Conservation (phyloP, 495 filamentous ascomycete genomes). For the Lichina pygmaea region DNA sequence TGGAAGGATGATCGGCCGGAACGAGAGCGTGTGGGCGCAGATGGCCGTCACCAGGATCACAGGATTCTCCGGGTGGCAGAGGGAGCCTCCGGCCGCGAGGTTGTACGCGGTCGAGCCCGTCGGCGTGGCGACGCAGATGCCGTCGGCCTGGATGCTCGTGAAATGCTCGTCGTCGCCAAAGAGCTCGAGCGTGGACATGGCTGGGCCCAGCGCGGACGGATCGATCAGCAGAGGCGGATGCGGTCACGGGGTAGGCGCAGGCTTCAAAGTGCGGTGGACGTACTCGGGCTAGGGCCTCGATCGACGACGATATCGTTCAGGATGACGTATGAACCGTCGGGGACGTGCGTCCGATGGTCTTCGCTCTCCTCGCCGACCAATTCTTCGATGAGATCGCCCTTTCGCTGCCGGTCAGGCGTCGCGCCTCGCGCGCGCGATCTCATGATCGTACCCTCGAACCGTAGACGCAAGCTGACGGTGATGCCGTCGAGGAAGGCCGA, state of each 20-base stretch:
- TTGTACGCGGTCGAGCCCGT: constrained; percentile 95
- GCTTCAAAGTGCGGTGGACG: constrained; percentile 9
- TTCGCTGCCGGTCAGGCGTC: constrained; percentile 12
- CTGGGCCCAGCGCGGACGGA: constrained; percentile 13
- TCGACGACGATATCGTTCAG: constrained; percentile 85
- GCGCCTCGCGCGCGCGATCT: constrained; percentile 24
- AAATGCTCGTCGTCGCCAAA: constrained; percentile 94
- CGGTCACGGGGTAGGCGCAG: not conserved
- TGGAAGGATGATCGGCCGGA: constrained; percentile 82
- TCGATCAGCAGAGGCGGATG: not conserved
- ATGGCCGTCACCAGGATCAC: constrained; percentile 91
- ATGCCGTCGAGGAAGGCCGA: constrained; percentile 61
- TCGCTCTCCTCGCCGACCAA: constrained; percentile 62
- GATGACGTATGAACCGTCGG: constrained; percentile 62
- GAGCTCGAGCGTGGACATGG: constrained; percentile 66
- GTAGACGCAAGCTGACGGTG: constrained; percentile 58
- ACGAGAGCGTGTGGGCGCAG: constrained; percentile 85
- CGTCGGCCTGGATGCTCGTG: constrained; percentile 66
- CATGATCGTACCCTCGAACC: constrained; percentile 93
- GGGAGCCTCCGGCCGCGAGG: constrained; percentile 77
- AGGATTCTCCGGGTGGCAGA: constrained; percentile 91
- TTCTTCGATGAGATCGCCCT: constrained; percentile 63
- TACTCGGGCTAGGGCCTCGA: constrained; percentile 69
- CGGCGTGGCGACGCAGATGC: constrained; percentile 72
- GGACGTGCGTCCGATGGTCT: constrained; percentile 53